phyloP scores from a whole-genome alignment of 345 rosid genomes.

The Laguncularia racemosa region DNA sequence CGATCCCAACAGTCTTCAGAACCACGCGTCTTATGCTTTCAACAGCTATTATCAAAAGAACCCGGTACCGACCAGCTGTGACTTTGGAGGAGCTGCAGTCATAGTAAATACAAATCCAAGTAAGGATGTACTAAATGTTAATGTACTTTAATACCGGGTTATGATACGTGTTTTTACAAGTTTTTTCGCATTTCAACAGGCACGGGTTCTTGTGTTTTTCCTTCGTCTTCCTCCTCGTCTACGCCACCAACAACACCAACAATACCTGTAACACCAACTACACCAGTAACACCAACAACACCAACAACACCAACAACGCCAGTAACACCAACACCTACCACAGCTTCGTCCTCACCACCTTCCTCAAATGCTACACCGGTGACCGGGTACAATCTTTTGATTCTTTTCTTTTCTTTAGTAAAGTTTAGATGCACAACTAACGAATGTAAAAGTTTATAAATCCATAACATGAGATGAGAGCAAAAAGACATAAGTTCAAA shows the following conservation, averaged over 20 bases:
- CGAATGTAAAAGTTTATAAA: too few relatives aligned
- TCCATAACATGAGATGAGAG: too few relatives aligned
- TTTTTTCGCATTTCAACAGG: conserved; percentile 34
- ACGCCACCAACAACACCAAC: conserved; percentile 36
- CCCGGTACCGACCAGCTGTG: conserved; percentile 73
- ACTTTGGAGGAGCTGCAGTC: conserved; percentile 74
- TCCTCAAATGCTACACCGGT: conserved; percentile 18
- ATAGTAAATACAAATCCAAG: conserved; percentile 69
- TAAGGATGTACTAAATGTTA: conserved; percentile 25
- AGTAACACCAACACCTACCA: conserved; percentile 29
- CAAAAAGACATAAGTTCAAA: too few relatives aligned
- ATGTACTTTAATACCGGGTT: not conserved
- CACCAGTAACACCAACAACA: conserved; percentile 12
- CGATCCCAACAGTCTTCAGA: conserved; percentile 56
- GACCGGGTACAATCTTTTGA: not conserved
- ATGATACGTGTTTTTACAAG: not conserved
- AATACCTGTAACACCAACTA: conserved; percentile 25
- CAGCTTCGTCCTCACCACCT: conserved; percentile 21
- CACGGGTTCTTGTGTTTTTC: conserved; percentile 69
- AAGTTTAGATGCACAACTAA: not conserved
- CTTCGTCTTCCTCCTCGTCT: conserved; percentile 43
- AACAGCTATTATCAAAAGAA: conserved; percentile 91
- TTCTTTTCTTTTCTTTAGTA: not conserved
- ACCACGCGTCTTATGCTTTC: conserved; percentile 89
- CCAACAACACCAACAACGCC: conserved; percentile 4